Evolutionary conservation across 2,329 filamentous ascomycete species (phyloP).

Genomic region (Teratosphaeria viscida): DNA sequence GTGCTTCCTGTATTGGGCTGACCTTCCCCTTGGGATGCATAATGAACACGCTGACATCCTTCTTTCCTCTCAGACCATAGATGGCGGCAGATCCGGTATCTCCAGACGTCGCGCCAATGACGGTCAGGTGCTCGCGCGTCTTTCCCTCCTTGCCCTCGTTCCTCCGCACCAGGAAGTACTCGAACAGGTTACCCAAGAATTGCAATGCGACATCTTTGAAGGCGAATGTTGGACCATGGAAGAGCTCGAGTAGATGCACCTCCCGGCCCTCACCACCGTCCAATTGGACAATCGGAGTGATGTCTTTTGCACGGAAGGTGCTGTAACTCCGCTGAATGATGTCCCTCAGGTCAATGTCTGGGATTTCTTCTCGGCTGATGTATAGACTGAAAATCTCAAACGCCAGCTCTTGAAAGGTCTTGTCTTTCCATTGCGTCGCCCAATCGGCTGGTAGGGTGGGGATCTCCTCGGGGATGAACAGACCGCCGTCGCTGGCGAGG

Average conservation of each 20-base stretch:
- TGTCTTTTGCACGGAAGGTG: conserved; percentile 71
- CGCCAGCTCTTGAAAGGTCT: conserved; percentile 71
- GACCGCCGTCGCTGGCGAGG: conserved; percentile 72
- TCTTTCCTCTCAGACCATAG: conserved; percentile 87
- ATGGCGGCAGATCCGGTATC: conserved; percentile 93
- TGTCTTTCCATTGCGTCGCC: conserved; percentile 62
- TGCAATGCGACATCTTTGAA: conserved; percentile 95
- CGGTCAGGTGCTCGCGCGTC: conserved; percentile 69
- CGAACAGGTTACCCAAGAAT: conserved; percentile 91
- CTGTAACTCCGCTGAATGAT: conserved; percentile 81
- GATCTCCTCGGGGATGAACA: conserved; percentile 80
- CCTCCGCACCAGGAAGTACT: conserved; percentile 69
- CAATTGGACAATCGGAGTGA: conserved; percentile 70
- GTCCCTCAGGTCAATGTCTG: conserved; percentile 63
- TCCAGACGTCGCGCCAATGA: conserved; percentile 77
- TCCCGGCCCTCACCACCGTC: conserved; percentile 50
- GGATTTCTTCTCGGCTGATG: conserved; percentile 75
- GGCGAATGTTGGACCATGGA: conserved; percentile 89
- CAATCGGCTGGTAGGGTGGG: conserved; percentile 54
- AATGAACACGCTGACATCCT: conserved; percentile 94
- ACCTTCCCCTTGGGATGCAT: conserved; percentile 85
- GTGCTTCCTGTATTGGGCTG: conserved; percentile 83
- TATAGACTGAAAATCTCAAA: conserved; percentile 79
- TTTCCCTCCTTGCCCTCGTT: conserved; percentile 58
- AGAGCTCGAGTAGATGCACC: conserved; percentile 81